A percentile compares a stretch with the other conserved stretches of the same genome.
Conservation (phyloP, 2,329 filamentous ascomycete species). For the Diaporthe nobilis region DNA sequence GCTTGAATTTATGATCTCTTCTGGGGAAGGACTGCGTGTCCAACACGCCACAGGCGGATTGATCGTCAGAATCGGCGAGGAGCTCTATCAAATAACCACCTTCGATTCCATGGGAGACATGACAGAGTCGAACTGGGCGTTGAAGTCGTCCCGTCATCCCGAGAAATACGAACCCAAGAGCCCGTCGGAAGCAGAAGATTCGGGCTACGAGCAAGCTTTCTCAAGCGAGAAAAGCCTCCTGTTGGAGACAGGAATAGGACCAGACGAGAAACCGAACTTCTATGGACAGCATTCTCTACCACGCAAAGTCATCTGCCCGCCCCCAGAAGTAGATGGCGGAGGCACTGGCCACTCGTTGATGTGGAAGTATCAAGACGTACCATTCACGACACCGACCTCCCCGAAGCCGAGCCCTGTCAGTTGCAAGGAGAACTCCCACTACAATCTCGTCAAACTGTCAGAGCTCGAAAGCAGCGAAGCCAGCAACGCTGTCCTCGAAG, state of each 20-base stretch:
- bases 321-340: neutral
- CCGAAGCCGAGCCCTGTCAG: neutral
- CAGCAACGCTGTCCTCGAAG: neutral
- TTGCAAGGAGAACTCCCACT: neutral
- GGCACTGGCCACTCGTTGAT: accelerated
- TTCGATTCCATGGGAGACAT: neutral
- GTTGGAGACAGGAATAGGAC: neutral
- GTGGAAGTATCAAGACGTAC: neutral
- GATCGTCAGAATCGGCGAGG: neutral
- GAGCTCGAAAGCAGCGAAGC: neutral
- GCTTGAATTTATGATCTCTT: neutral
- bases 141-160: neutral
- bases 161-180: neutral
- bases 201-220: neutral
- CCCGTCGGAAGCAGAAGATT: neutral
- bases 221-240: neutral
- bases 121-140: neutral
- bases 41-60: neutral
- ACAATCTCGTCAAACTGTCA: neutral
- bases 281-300: neutral
- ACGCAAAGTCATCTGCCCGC: neutral
- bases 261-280: too few relatives aligned
- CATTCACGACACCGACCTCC: neutral
- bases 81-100: neutral
- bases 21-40: neutral